Evolutionary conservation across 805 yeast species (phyloP).

Genomic region (Naumovozyma dairenensis): DNA sequence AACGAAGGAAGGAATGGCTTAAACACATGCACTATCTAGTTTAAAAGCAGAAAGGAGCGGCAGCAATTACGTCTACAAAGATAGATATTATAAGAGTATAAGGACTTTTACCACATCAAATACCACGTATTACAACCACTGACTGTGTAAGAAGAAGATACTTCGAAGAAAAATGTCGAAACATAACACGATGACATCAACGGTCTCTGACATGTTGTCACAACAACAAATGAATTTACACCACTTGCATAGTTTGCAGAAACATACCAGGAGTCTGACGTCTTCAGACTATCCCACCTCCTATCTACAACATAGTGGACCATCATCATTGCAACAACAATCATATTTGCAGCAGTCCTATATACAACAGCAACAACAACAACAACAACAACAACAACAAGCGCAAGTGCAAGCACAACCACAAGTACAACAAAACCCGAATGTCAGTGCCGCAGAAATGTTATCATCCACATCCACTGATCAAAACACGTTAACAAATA

Average conservation of each 20-base stretch:
- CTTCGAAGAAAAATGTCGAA: constrained; percentile 22
- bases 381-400: constrained; percentile 5
- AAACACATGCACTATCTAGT: no score
- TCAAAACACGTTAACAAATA: constrained; percentile 3
- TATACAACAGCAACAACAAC: constrained; percentile 8
- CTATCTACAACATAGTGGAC: constrained; percentile 1
- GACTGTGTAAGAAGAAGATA: no score
- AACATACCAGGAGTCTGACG: constrained; percentile 36
- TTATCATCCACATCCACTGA: constrained; percentile 1
- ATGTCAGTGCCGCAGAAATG: not conserved
- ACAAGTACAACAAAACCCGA: constrained; percentile 1
- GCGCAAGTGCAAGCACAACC: constrained; percentile 2
- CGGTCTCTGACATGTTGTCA: constrained; percentile 30
- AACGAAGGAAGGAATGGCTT: no score
- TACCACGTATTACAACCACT: no score
- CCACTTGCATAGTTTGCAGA: constrained; percentile 36
- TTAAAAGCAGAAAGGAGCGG: no score
- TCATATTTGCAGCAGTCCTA: constrained; percentile 2
- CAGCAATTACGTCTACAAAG: no score
- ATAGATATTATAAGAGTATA: no score
- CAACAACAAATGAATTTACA: constrained; percentile 39
- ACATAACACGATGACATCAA: constrained; percentile 31
- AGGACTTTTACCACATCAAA: no score
- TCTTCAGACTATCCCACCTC: constrained; percentile 14
- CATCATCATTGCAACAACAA: constrained; percentile 4